These are phyloP conservation scores for Talaromyces thailandensis DNA, from an alignment of 495 filamentous ascomycete species.

Conservation along the genomic window DNA sequence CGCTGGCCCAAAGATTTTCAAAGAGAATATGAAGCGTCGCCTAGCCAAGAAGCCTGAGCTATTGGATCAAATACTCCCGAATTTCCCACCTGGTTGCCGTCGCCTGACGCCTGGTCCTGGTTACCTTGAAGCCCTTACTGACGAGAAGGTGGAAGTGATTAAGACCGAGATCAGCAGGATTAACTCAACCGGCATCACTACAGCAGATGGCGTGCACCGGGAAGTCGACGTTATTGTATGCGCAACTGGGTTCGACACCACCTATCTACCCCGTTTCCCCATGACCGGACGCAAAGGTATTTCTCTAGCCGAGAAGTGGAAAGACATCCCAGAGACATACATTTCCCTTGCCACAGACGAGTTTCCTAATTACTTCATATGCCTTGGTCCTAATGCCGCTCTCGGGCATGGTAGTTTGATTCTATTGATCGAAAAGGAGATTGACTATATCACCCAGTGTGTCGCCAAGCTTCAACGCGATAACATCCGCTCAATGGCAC, in stretches of 20 bases:
- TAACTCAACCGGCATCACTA: conserved; percentile 36
- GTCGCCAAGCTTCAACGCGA: conserved; percentile 41
- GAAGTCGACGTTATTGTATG: conserved; percentile 36
- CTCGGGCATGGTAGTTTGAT: conserved; percentile 38
- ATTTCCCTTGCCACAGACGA: conserved; percentile 49
- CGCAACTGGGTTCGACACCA: conserved; percentile 49
- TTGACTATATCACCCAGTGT: conserved; percentile 45
- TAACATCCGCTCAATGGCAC: conserved; percentile 32
- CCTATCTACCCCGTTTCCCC: conserved; percentile 39
- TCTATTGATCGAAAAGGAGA: conserved; percentile 34
- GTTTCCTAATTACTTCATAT: conserved; percentile 60
- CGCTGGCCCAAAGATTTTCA: conserved; percentile 22
- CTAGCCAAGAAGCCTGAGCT: conserved; percentile 28
- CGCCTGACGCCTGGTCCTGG: conserved; percentile 29
- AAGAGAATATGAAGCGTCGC: conserved; percentile 32
- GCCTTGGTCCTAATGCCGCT: conserved; percentile 36
- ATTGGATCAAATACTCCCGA: conserved; percentile 23
- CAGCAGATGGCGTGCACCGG: conserved; percentile 35
- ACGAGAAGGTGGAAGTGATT: conserved; percentile 37
- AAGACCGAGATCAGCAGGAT: conserved; percentile 32
- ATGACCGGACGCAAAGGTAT: conserved; percentile 38
- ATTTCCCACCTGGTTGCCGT: conserved; percentile 35
- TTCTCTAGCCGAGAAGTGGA: conserved; percentile 41
- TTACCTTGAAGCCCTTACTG: conserved; percentile 39
- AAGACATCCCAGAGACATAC: conserved; percentile 45